These are phyloP conservation scores for Exophiala sp. DNA, from an alignment of 2,329 filamentous ascomycete genomes.

Conservation along the genomic window DNA sequence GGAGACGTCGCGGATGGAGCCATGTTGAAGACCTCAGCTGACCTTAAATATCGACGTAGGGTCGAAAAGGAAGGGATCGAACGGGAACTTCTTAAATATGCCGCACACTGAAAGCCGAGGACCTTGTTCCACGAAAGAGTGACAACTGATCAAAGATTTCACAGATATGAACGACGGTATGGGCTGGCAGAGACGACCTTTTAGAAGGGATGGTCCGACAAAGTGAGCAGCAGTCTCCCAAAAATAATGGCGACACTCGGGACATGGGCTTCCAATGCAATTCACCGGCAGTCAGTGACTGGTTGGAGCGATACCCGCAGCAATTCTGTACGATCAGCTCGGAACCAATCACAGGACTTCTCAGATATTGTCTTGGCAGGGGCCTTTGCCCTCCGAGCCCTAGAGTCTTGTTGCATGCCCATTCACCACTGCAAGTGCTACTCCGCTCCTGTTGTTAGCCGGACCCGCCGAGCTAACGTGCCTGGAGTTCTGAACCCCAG, in stretches of 20 bases:
- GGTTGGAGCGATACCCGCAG: neutral
- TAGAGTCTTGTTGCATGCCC: too few relatives aligned
- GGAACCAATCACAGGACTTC: neutral
- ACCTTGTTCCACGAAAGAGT: conserved; percentile 3
- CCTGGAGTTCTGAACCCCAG: too few relatives aligned
- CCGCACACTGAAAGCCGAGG: neutral
- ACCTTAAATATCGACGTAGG: too few relatives aligned
- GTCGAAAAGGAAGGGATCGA: too few relatives aligned
- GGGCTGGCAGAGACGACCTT: neutral
- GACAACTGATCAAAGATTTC: conserved; percentile 9
- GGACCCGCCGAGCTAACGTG: too few relatives aligned
- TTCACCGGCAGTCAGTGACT: neutral
- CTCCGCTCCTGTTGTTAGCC: too few relatives aligned
- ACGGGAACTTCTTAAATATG: too few relatives aligned
- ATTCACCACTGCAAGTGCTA: too few relatives aligned
- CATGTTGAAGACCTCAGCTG: conserved; percentile 39
- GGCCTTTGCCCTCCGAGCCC: neutral
- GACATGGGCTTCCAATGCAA: conserved; percentile 1
- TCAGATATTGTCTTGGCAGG: neutral
- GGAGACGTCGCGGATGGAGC: conserved; percentile 39
- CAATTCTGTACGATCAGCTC: neutral
- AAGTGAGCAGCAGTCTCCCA: neutral
- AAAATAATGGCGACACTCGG: conserved; percentile 18
- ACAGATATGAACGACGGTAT: conserved; percentile 7
- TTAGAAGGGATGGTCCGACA: neutral